phyloP scores from a whole-genome alignment of 768 basidiomycete genomes.

The Suillus occidentalis region DNA sequence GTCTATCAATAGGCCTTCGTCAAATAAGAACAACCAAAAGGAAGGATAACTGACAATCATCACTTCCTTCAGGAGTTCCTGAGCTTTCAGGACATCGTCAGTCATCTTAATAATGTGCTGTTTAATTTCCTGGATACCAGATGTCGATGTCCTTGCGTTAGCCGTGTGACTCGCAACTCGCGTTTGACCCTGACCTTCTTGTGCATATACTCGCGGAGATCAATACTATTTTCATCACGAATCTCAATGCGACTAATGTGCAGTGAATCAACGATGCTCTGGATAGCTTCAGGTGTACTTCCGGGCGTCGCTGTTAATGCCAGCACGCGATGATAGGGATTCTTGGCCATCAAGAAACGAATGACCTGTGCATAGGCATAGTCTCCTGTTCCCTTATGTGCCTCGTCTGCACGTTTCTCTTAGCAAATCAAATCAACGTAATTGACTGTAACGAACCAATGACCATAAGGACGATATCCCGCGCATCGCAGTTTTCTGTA shows the following conservation, averaged over 20 bases:
- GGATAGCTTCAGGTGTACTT: slow-evolving; percentile 80
- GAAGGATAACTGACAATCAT: slow-evolving; percentile 61
- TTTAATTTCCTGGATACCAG: slow-evolving; percentile 55
- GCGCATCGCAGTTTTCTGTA: slow-evolving; percentile 69
- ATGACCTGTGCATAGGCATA: slow-evolving; percentile 91
- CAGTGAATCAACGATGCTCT: slow-evolving; percentile 85
- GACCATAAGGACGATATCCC: slow-evolving; percentile 83
- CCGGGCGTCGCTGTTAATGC: slow-evolving; percentile 97
- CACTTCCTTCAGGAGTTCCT: slow-evolving; percentile 63
- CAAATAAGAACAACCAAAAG: slow-evolving; percentile 6
- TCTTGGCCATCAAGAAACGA: slow-evolving; percentile 89
- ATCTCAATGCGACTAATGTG: slow-evolving; percentile 97
- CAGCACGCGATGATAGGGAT: slow-evolving; percentile 88
- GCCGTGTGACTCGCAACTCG: not conserved
- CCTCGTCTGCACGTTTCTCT: slow-evolving; percentile 67
- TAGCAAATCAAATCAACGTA: slow-evolving; percentile 2
- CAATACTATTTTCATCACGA: slow-evolving; percentile 86
- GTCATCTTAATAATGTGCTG: slow-evolving; percentile 78
- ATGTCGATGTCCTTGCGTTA: not conserved
- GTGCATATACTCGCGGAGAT: slow-evolving; percentile 83
- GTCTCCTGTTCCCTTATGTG: slow-evolving; percentile 90
- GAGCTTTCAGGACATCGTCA: slow-evolving; percentile 61
- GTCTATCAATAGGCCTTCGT: slow-evolving; percentile 20
- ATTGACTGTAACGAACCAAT: slow-evolving; percentile 55
- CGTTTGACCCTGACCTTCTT: slow-evolving; percentile 61